phyloP scores from a whole-genome alignment of 2,329 filamentous ascomycete species.

The Neospermospora avenae region DNA sequence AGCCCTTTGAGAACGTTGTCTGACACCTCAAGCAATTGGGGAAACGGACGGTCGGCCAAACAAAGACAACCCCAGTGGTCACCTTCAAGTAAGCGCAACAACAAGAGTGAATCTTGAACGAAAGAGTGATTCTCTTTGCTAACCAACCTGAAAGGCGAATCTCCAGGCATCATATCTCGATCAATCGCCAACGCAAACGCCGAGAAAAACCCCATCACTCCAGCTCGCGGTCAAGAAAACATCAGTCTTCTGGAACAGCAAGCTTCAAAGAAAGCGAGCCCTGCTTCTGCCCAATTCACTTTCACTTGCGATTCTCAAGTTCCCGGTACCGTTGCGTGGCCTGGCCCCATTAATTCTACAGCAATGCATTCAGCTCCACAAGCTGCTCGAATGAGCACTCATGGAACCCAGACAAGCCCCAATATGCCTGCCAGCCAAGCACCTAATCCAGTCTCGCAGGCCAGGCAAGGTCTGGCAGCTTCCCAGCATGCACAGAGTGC shows the following conservation, averaged over 20 bases:
- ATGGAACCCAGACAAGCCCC: constrained; percentile 36
- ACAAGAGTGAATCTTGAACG: background rate
- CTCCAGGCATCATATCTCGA: constrained; percentile 78
- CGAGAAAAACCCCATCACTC: constrained; percentile 60
- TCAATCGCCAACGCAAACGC: constrained; percentile 92
- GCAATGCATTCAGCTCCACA: constrained; percentile 27
- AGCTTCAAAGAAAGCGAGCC: constrained; percentile 55
- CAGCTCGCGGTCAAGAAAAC: constrained; percentile 68
- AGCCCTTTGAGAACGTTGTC: constrained; percentile 59
- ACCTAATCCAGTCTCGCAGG: constrained; percentile 22
- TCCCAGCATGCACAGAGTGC: constrained; percentile 40
- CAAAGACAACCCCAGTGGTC: constrained; percentile 35
- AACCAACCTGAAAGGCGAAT: constrained; percentile 45
- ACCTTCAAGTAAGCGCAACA: constrained; percentile 29
- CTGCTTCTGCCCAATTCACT: constrained; percentile 85
- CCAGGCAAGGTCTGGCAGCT: constrained; percentile 27
- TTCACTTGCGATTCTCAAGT: constrained; percentile 94
- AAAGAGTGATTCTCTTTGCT: constrained; percentile 31
- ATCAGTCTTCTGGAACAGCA: constrained; percentile 74
- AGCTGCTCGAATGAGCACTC: constrained; percentile 29
- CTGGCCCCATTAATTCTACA: constrained; percentile 43
- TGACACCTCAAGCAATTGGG: constrained; percentile 45
- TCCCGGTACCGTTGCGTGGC: constrained; percentile 74
- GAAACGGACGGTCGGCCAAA: constrained; percentile 33
- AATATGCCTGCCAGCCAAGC: constrained; percentile 21